Evolutionary conservation across 176 grass and related monocot species (phyloP), one percentile per base, ranked within the genome.

Genomic region (Oryza coarctata): DNA sequence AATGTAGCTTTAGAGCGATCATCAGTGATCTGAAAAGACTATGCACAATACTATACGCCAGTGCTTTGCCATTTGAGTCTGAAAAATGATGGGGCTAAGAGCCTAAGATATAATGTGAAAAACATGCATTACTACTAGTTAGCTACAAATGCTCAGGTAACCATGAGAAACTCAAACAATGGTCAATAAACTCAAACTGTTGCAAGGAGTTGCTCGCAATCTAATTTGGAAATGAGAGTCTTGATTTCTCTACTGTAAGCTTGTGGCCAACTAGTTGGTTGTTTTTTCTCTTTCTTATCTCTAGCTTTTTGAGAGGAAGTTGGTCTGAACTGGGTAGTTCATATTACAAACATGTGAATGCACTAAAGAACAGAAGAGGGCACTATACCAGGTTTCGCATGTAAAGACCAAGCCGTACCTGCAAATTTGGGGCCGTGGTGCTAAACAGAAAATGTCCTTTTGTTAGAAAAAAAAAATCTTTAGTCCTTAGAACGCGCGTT

Each of bases 271-370:
- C n/a, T 40, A 70, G 38, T 60, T 45, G 58, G 14, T 62, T 49
- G 17, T 49, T 15, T 1, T 44, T 44, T 44, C 12, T 47, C 44
- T 47, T 47, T 47, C 13, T 12, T 47, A 20, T 22, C 18, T 50
- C 9, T 4, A 5, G 20, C 18, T 22, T 2, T 52, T 4, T 17
- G 52, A 57, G 75, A 2, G 58, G 26, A 84, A 32, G 65, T 39
- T 64, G 2, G 0, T 75, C 30, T 69, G 35, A 75, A 40, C 28
- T 63, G 77, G 33, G 39, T 32, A 71, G 30, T 15, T 62, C 31
- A 30, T 52, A 77, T 64, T 71, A 14, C 58, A 66, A 73, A 8
- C 33, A 73, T 41, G 6, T 40, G 22, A 79, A 70, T 63, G 76
- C 47, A 38, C 7, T 65, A 36, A 65, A 43, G 15, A 44, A 86